A percentile compares a stretch with the other conserved stretches of the same genome.
These are phyloP conservation scores for Amanita polypyramis DNA, from an alignment of 768 basidiomycete genomes.

Conservation along the genomic window DNA sequence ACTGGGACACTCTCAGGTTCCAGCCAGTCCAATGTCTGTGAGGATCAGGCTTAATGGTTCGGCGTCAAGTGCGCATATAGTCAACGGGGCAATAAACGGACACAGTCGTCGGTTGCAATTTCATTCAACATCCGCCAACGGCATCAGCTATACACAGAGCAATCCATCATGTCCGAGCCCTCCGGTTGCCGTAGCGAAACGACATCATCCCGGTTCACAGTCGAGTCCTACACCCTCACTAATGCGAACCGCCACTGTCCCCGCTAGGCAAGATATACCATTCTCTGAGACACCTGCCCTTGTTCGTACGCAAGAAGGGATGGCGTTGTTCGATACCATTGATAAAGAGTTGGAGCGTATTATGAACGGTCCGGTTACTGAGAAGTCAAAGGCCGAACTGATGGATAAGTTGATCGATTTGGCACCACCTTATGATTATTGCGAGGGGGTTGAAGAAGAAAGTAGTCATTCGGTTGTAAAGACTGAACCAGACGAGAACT, in stretches of 20 bases:
- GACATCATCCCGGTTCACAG: background rate
- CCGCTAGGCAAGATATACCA: constrained; percentile 29
- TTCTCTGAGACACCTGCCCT: constrained; percentile 65
- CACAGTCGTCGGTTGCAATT: background rate
- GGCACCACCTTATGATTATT: constrained; percentile 14
- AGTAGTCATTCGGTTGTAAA: constrained; percentile 13
- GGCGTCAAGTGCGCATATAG: background rate
- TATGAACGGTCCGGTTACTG: background rate
- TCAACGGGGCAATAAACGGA: constrained; percentile 6
- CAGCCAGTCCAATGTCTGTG: constrained; percentile 1
- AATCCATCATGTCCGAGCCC: background rate
- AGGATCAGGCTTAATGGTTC: constrained; percentile 7
- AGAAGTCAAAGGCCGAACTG: constrained; percentile 8
- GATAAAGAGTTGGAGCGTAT: constrained; percentile 37
- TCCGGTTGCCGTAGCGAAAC: background rate
- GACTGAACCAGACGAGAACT: constrained; percentile 5
- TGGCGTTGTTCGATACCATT: constrained; percentile 54
- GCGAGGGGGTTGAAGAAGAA: constrained; percentile 22
- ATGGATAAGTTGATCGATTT: constrained; percentile 26
- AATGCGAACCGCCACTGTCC: constrained; percentile 5
- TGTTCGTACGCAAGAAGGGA: constrained; percentile 61
- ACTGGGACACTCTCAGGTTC: constrained; percentile 12
- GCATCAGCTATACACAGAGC: background rate
- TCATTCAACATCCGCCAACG: background rate
- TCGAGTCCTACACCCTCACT: constrained; percentile 2